Conservation (phyloP, 495 filamentous ascomycete species). For the Hyaloscypha bicolor region DNA sequence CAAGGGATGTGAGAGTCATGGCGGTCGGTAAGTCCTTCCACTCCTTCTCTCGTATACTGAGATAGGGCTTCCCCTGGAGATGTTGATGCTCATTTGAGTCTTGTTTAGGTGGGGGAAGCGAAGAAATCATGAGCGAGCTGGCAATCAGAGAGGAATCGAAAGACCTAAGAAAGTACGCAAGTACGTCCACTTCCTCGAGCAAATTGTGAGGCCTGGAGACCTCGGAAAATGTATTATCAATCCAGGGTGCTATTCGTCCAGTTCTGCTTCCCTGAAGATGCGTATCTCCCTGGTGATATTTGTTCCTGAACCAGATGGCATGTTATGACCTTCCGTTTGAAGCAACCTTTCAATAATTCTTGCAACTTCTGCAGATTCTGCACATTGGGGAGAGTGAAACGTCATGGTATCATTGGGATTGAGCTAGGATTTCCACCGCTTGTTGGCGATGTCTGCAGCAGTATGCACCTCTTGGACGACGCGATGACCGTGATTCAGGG, state of each 20-base stretch:
- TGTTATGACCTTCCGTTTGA: not conserved
- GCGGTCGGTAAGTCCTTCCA: constrained; percentile 35
- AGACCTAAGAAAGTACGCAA: constrained; percentile 28
- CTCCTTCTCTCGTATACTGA: not conserved
- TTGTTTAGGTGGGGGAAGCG: constrained; percentile 35
- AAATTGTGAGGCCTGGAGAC: constrained; percentile 20
- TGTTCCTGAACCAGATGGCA: not conserved
- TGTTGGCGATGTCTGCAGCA: not conserved
- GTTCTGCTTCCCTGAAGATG: not conserved
- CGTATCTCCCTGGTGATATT: not conserved
- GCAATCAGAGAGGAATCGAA: constrained; percentile 35
- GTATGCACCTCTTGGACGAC: not conserved
- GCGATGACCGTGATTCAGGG: not conserved
- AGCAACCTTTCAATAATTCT: not conserved
- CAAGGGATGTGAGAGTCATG: constrained; percentile 41
- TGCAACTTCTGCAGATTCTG: not conserved
- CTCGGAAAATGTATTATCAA: not conserved
- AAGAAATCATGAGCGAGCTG: constrained; percentile 42
- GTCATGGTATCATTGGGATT: not conserved
- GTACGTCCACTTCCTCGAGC: constrained; percentile 10
- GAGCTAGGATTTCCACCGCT: not conserved
- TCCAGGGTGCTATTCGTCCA: not conserved
- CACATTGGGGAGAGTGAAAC: not conserved
- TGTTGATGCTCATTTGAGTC: constrained; percentile 3
- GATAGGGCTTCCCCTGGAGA: not conserved